Evolutionary conservation across 306 rosid genomes (phyloP).

Genomic region (Fragaria ananassa): DNA sequence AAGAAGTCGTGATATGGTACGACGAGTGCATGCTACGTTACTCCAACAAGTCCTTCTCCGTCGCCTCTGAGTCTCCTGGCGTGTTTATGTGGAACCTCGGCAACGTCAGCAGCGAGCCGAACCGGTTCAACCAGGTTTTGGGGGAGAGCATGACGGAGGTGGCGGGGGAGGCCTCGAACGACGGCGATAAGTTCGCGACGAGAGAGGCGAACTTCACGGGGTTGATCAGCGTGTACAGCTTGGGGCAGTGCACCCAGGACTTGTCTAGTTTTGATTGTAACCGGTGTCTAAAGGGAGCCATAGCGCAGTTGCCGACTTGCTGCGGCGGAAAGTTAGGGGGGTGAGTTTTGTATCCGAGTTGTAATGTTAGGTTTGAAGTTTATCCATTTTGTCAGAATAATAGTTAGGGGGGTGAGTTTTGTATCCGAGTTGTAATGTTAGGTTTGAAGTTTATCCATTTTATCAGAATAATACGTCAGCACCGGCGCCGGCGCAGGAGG

Average conservation of each 20-base stretch:
- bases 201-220: background rate
- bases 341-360: conserved; percentile 12
- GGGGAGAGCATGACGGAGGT: background rate
- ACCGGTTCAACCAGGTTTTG: too few relatives aligned
- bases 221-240: conserved; percentile 5
- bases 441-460: background rate
- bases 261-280: conserved; percentile 11
- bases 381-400: background rate
- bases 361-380: background rate
- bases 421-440: conserved; percentile 21
- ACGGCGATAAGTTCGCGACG: conserved; percentile 5
- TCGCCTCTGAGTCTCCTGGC: rapidly evolving
- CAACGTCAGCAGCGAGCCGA: too few relatives aligned
- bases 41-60: conserved; percentile 28
- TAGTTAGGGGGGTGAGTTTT: background rate
- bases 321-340: conserved; percentile 10
- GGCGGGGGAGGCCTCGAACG: background rate
- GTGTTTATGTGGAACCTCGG: rapidly evolving
- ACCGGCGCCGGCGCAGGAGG: background rate
- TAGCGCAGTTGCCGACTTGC: background rate
- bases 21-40: conserved; percentile 47
- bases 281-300: background rate
- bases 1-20: conserved; percentile 46
- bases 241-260: conserved; percentile 32
- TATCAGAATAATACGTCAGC: background rate